phyloP scores from a whole-genome alignment of 2,329 filamentous ascomycete genomes.

The Lecanicillium sp. region DNA sequence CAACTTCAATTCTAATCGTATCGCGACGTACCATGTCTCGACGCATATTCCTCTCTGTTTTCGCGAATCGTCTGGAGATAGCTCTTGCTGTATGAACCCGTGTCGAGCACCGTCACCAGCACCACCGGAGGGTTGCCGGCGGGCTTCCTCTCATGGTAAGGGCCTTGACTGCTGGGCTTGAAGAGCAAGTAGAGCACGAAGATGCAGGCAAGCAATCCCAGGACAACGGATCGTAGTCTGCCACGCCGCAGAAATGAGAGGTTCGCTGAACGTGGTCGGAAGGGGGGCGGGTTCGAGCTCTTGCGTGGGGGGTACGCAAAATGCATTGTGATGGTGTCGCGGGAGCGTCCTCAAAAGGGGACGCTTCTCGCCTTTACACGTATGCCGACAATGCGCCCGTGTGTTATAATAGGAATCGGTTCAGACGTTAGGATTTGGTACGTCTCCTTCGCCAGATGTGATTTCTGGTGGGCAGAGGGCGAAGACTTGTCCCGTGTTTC shows the following conservation, averaged over 20 bases:
- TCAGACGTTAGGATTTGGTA: too few relatives aligned
- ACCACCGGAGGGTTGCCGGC: conserved; percentile 59
- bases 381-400: too few relatives aligned
- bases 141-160: conserved; percentile 30
- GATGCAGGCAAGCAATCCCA: conserved; percentile 47
- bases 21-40: conserved; percentile 63
- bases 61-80: conserved; percentile 70
- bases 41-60: conserved; percentile 80
- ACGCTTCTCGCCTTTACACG: too few relatives aligned
- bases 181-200: conserved; percentile 55
- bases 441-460: too few relatives aligned
- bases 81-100: conserved; percentile 49
- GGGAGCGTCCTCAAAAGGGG: neutral
- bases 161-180: conserved; percentile 18
- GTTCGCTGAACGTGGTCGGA: conserved; percentile 52
- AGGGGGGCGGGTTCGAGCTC: conserved; percentile 67
- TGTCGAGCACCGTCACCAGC: conserved; percentile 78
- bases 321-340: conserved; percentile 53
- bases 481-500: too few relatives aligned
- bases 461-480: too few relatives aligned
- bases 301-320: conserved; percentile 85
- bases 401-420: too few relatives aligned
- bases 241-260: conserved; percentile 49
- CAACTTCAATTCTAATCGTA: neutral
- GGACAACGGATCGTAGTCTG: conserved; percentile 51